Percentiles rank a stretch among this genome's conserved stretches.
Evolutionary conservation across 331 rosid genomes (phyloP).

Genomic region (Saraca asoca): DNA sequence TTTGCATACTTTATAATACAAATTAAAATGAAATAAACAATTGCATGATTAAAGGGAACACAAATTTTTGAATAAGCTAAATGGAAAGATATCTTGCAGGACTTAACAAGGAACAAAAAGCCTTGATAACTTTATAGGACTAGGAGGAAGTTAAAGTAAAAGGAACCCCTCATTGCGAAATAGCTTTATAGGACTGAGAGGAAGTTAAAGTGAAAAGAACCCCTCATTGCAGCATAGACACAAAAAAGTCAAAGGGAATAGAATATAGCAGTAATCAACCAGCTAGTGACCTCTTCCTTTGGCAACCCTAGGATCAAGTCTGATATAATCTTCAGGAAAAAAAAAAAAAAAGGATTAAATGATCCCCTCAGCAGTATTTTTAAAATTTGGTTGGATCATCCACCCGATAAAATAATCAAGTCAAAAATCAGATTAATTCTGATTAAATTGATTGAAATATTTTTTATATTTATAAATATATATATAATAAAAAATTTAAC

Average conservation of each 20-base stretch:
- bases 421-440: too few relatives aligned
- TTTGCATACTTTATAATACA: too few relatives aligned
- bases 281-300: slow-evolving; percentile 45
- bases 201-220: slow-evolving; percentile 80
- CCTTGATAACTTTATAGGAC: slow-evolving; percentile 84
- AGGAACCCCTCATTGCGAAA: too few relatives aligned
- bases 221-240: slow-evolving; percentile 58
- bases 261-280: slow-evolving; percentile 49
- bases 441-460: too few relatives aligned
- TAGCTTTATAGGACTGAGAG: slow-evolving; percentile 83
- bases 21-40: slow-evolving; percentile 37
- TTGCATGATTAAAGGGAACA: slow-evolving; percentile 59
- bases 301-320: slow-evolving; percentile 63
- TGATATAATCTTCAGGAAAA: slow-evolving; percentile 44
- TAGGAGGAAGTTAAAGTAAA: slow-evolving; percentile 75
- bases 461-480: too few relatives aligned
- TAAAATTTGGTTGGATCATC: too few relatives aligned
- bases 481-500: too few relatives aligned
- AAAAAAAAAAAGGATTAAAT: too few relatives aligned
- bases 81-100: slow-evolving; percentile 72
- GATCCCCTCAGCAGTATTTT: too few relatives aligned
- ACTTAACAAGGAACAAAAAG: slow-evolving; percentile 87
- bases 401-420: too few relatives aligned
- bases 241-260: slow-evolving; percentile 69
- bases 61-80: slow-evolving; percentile 68